Evolutionary conservation across 768 basidiomycete species (phyloP), one percentile per base, ranked within the genome.

Genomic region (Astraeus odoratus): DNA sequence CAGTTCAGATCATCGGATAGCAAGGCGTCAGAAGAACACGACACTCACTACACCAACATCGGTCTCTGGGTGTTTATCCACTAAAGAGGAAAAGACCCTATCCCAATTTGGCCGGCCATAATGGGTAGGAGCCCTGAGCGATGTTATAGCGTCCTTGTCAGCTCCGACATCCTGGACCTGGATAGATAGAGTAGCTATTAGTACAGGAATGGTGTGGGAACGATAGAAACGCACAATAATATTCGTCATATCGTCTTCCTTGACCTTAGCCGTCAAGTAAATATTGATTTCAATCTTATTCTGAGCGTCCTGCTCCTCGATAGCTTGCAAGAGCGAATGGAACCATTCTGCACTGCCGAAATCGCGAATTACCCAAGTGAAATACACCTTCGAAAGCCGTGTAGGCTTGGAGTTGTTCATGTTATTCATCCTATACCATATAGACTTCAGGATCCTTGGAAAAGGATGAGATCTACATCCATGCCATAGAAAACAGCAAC

Each of bases 341-440:
- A 96, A 95, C 88, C 88, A 92, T 61, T 90, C 88, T 4, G 88
- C 87, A 30, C 77, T 76, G 50, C 85, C 87, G 57, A 90, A 92
- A 64, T 94, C 91, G 54, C 89, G 85, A 60, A 95, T 95, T 57
- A 94, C 90, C 92, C 91, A 94, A 13, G 87, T 88, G 61, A 94
- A 91, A 72, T 91, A 91, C 39, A 89, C 81, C 69, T 97, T 96
- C 40, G 85, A 86, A 31, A 96, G 76, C 39, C 88, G 77, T 1
- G 92, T 94, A 12, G 80, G 78, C 63, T 81, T 83, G 19, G 76
- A 77, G 51, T 72, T 67, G 57, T 84, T 78, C 57, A 91, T 75
- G 67, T 84, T 84, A 68, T 93, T 95, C 86, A 94, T 86, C 46
- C 91, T 85, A 69, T 96, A 97, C 92, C 92, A 94, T 57, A 94